A percentile compares a stretch with the other conserved stretches of the same genome.
Evolutionary conservation across 495 filamentous ascomycete species (phyloP).

Genomic region (Tuber indicum): DNA sequence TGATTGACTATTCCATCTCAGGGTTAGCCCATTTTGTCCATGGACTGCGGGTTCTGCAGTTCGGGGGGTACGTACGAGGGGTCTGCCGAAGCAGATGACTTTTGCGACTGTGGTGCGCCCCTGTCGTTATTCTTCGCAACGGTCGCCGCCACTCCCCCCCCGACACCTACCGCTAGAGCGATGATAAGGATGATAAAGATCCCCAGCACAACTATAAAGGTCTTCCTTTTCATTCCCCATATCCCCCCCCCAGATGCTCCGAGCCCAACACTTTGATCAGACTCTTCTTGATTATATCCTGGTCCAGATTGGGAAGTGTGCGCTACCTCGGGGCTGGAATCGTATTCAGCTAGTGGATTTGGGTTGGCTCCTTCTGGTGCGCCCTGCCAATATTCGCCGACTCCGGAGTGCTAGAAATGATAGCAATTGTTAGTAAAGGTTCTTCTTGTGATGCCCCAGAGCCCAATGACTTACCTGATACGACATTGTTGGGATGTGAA

Average conservation of each 20-base stretch:
- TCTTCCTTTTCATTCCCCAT: neutral
- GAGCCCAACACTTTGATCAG: neutral
- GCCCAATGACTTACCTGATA: neutral
- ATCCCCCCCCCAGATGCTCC: neutral
- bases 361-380: neutral
- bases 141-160: neutral
- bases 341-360: neutral
- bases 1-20: no score
- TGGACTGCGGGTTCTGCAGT: neutral
- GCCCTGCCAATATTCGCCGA: neutral
- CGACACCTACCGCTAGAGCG: neutral
- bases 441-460: neutral
- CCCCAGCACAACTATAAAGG: neutral
- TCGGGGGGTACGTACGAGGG: neutral
- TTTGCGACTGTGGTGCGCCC: neutral
- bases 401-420: neutral
- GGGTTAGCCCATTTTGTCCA: neutral
- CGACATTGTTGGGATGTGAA: neutral
- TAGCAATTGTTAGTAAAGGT: neutral
- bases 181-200: neutral
- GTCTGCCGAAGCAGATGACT: neutral
- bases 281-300: neutral
- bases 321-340: neutral
- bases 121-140: neutral
- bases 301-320: neutral